Evolutionary conservation across 768 basidiomycete genomes (phyloP).

Genomic region (Tulasnella sp.): DNA sequence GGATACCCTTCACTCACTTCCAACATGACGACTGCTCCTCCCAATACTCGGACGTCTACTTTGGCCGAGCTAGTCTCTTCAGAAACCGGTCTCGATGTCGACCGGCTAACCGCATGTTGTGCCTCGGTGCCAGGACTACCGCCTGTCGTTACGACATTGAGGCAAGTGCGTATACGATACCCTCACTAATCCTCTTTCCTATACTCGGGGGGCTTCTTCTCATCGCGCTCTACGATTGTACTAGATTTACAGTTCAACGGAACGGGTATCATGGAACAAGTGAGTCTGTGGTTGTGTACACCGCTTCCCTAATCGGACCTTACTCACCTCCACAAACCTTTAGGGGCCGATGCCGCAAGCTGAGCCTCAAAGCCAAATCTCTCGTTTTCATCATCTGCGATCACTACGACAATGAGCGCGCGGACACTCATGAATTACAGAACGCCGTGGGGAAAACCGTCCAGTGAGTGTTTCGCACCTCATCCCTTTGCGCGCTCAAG

Average conservation of each 20-base stretch:
- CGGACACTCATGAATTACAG: not conserved
- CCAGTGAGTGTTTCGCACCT: not conserved
- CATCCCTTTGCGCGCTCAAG: not conserved
- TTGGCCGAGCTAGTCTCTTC: not conserved
- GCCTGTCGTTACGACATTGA: not conserved
- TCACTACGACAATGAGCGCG: not conserved
- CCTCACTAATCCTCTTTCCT: not conserved
- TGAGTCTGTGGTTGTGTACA: not conserved
- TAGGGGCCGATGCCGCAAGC: not conserved
- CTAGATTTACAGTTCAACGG: not conserved
- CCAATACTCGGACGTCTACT: not conserved
- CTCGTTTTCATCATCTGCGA: not conserved
- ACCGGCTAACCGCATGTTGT: not conserved
- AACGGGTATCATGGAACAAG: not conserved
- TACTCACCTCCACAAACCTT: not conserved
- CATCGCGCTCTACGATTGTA: not conserved
- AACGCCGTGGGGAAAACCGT: not conserved
- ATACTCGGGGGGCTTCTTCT: too few species aligned
- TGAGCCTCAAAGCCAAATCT: not conserved
- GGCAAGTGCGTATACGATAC: not conserved
- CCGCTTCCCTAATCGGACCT: too few species aligned
- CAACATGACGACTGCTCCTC: not conserved
- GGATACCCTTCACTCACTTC: not conserved
- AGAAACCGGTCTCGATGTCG: not conserved
- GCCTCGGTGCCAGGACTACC: not conserved